Base-by-base conservation (phyloP, 257 asterid species). In the Eustoma russellianum region DNA sequence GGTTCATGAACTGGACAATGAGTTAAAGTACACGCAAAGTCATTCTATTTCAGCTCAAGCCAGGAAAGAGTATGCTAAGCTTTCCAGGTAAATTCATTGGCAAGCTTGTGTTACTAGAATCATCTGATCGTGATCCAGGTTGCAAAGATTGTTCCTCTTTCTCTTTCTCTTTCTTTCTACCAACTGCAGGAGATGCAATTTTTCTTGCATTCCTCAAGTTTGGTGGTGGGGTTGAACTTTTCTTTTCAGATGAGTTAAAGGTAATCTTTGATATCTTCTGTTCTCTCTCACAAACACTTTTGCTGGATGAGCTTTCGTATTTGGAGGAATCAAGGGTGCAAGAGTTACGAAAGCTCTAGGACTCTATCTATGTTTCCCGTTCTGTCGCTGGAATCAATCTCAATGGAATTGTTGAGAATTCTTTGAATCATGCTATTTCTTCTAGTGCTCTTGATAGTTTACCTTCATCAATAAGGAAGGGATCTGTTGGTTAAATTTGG, bases 151-250 rank as follows among this genome's bases (percentile, higher is more conserved):
- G 76, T 48, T 38, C 7, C 43, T 38, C 43, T 38, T 38, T 38
- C 43, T 74, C 77, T 48, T 46, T 51, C 55, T 60, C 65, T n/a
- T n/a, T n/a, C n/a, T n/a, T n/a, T 48, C 72, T 66, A 40, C 61
- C 72, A 9, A 41, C 61, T 48, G 17, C 52, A 6, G 75, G 67
- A 53, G 78, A 74, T 65, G 79, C 79, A 58, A 78, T 70, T 1
- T 54, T 9, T 50, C 66, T 72, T 70, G 48, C 71, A 66, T 59
- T 67, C 72, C 83, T 66, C 73, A 71, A 58, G 47, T 70, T 63
- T 3, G 96, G 92, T 60, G 96, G 92, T 18, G 98, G 96, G 12
- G 95, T 87, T 15, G 78, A 48, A 64, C 84, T 82, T 77, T 77
- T 90, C 50, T 73, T 87, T 66, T 82, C 99, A 85, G 86, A 67